Base-by-base conservation (phyloP, 805 yeast species). In the Cyberlindnera euphorbiae region DNA sequence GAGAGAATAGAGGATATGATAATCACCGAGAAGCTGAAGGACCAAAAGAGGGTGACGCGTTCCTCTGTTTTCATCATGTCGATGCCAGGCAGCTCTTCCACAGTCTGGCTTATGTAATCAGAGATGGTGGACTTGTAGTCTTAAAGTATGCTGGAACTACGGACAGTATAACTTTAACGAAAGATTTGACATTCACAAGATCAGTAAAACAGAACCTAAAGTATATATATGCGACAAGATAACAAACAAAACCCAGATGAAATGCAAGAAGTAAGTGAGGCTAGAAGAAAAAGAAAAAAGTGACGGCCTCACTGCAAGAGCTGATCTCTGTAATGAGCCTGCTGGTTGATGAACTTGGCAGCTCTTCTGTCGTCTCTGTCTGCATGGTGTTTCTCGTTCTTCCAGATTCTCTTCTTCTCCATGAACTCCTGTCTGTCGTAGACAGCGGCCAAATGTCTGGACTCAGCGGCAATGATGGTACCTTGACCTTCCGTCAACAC, bases 301-400 rank as follows among this genome's bases (percentile, higher is more conserved):
- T 19, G 9, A 19, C 7, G 7, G 12, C 11, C 14, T 47, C 41
- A 67, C 52, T 69, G 74, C 45, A 87, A 65, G 45, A 87, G 60
- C 59, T 79, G 84, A 57, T 87, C 96, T 56, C 95, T 75, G 71
- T 71, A 87, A 55, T 90, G 88, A 32, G 85, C 82, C 73, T 93
- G 97, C 71, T 81, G 73, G 61, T 90, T 90, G 62, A 85, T 71
- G 57, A 76, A 78, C 60, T 85, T 86, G 41, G 82, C 79, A 27
- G 87, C 83, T 51, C 82, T 67, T 55, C 69, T 68, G 35, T 63
- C 72, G 44, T 61, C 62, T 50, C 62, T 64, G 53, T 66, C 70
- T 62, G 67, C 66, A 60, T 71, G 67, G 61, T 69, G 66, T 55
- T 66, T 61, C 67, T 64, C 75, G 34, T 67, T 73, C 52, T 69